phyloP scores from a whole-genome alignment of 83 land plant genomes.

The Picea abies region DNA sequence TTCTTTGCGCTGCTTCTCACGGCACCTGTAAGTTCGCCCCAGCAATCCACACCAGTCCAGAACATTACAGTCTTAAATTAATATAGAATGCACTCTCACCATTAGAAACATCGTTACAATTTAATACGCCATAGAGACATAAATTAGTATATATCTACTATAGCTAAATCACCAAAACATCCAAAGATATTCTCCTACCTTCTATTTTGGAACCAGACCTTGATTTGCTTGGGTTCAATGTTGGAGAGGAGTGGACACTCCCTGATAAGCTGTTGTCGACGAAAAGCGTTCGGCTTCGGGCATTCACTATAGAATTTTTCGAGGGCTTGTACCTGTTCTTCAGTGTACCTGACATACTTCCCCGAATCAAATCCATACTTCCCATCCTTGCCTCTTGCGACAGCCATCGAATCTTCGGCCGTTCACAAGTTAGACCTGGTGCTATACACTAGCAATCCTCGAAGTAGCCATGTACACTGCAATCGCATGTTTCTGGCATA shows the following conservation, averaged over 20 bases:
- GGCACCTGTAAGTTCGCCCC: slow-evolving; percentile 32
- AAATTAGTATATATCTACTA: not conserved
- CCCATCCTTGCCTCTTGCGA: slow-evolving; percentile 14
- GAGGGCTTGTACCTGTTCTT: slow-evolving; percentile 60
- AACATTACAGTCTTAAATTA: not conserved
- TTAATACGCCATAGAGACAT: not conserved
- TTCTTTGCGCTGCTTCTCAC: slow-evolving; percentile 57
- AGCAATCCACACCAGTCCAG: not conserved
- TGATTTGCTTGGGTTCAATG: slow-evolving; percentile 71
- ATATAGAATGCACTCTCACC: not conserved
- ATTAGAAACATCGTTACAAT: not conserved
- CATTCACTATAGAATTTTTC: slow-evolving; percentile 63
- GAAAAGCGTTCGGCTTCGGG: slow-evolving; percentile 64
- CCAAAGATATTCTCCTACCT: slow-evolving; percentile 31
- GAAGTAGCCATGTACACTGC: not conserved
- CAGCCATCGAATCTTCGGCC: not conserved
- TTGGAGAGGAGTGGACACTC: slow-evolving; percentile 59
- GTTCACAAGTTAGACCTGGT: not conserved
- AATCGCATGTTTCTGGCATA: too few relatives aligned
- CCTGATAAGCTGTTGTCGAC: slow-evolving; percentile 60
- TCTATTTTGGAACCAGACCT: slow-evolving; percentile 72
- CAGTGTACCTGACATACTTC: slow-evolving; percentile 59
- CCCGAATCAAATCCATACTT: slow-evolving; percentile 39
- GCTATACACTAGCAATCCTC: not conserved
- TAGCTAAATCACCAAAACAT: not conserved